Conservation (phyloP, 2,329 filamentous ascomycete species). For the Talaromyces marneffei region DNA sequence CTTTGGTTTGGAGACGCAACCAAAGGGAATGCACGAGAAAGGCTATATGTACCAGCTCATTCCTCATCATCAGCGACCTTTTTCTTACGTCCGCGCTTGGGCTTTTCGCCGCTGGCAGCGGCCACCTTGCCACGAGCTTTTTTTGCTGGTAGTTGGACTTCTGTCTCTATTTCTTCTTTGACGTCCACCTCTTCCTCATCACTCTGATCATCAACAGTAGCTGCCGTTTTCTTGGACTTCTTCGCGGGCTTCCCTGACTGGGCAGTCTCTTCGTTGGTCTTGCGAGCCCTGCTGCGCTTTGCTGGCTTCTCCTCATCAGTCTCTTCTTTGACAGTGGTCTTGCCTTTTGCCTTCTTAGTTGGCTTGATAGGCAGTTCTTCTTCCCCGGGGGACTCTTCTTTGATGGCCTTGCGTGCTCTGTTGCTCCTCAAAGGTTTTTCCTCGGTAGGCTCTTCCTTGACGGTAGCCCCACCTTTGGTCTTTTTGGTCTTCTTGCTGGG, state of each 20-base stretch:
- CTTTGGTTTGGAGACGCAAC: too few species aligned
- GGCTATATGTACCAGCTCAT: neutral
- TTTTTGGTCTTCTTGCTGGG: slow-evolving; percentile 18
- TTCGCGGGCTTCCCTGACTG: slow-evolving; percentile 11
- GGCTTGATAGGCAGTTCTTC: slow-evolving; percentile 15
- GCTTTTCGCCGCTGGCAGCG: slow-evolving; percentile 10
- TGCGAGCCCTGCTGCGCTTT: neutral
- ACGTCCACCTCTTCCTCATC: neutral
- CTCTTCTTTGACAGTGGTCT: slow-evolving; percentile 2
- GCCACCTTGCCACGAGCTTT: slow-evolving; percentile 10
- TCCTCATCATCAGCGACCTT: slow-evolving; percentile 2
- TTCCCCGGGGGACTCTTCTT: slow-evolving; percentile 17
- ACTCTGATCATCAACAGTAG: neutral
- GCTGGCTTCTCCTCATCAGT: slow-evolving; percentile 12
- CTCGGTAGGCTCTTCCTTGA: slow-evolving; percentile 15
- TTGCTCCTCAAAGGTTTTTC: slow-evolving; percentile 13
- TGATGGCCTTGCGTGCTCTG: slow-evolving; percentile 1
- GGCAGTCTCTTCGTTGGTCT: slow-evolving; percentile 14
- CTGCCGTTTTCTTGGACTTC: slow-evolving; percentile 17
- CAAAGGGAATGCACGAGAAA: neutral
- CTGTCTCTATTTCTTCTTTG: neutral
- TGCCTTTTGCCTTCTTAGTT: slow-evolving; percentile 5
- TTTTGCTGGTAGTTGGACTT: slow-evolving; percentile 1
- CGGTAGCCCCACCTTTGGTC: slow-evolving; percentile 4
- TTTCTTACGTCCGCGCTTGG: slow-evolving; percentile 16